Evolutionary conservation across 768 basidiomycete genomes (phyloP).

Genomic region (Strobilomyces confusus): DNA sequence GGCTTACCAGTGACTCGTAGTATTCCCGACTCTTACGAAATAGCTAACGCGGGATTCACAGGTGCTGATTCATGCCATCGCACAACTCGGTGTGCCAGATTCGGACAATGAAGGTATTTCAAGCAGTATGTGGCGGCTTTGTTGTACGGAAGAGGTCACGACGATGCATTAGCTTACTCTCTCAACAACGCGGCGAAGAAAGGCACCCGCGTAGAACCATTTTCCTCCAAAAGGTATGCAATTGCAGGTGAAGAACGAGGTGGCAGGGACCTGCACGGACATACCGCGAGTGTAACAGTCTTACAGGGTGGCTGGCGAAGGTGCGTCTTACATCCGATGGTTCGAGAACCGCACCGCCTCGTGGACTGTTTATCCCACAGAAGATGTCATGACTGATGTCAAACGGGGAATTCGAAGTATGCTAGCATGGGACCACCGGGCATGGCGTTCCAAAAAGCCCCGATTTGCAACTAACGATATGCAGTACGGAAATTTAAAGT

Average conservation of each 20-base stretch:
- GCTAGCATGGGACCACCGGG: neutral
- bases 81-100: no score
- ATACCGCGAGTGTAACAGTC: no score
- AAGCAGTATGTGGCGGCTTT: neutral
- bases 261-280: no score
- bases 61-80: no score
- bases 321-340: neutral
- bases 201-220: neutral
- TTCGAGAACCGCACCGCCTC: neutral
- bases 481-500: neutral
- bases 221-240: neutral
- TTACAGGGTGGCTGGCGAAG: neutral
- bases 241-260: neutral
- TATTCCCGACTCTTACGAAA: no score
- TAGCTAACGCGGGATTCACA: no score
- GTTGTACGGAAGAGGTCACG: neutral
- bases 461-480: neutral
- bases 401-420: neutral
- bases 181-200: no score
- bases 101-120: no score
- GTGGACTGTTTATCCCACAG: neutral
- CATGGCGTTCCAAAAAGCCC: no score
- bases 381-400: neutral
- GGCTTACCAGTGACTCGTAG: no score
- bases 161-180: neutral